Evolutionary conservation across 805 yeast species (phyloP).

Genomic region (Pichia ethanolica): DNA sequence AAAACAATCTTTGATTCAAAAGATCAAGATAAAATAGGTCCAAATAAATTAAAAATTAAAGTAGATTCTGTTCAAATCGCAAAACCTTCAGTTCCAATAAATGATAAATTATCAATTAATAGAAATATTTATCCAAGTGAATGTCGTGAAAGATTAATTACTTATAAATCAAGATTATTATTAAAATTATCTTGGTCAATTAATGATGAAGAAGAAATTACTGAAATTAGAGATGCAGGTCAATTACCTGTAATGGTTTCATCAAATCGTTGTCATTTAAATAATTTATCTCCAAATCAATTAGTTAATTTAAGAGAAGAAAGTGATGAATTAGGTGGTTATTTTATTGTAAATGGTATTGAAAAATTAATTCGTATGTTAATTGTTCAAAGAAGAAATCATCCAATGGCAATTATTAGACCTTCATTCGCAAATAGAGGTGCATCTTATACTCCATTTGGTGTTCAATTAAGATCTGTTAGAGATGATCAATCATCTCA

Average conservation of each 20-base stretch:
- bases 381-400: slow-evolving; percentile 95
- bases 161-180: slow-evolving; percentile 73
- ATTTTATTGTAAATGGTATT: slow-evolving; percentile 92
- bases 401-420: slow-evolving; percentile 95
- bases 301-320: slow-evolving; percentile 79
- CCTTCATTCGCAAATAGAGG: slow-evolving; percentile 95
- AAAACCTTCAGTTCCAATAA: slow-evolving; percentile 68
- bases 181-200: slow-evolving; percentile 79
- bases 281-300: slow-evolving; percentile 74
- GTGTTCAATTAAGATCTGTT: slow-evolving; percentile 90
- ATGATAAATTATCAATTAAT: slow-evolving; percentile 68
- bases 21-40: slow-evolving; percentile 61
- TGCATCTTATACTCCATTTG: slow-evolving; percentile 76
- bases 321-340: slow-evolving; percentile 93
- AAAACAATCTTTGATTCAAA: slow-evolving; percentile 79
- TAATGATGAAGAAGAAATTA: slow-evolving; percentile 76
- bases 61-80: slow-evolving; percentile 86
- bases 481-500: slow-evolving; percentile 97
- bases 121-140: slow-evolving; percentile 78
- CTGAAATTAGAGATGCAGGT: slow-evolving; percentile 86
- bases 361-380: slow-evolving; percentile 95
- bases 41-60: slow-evolving; percentile 69
- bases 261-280: slow-evolving; percentile 86
- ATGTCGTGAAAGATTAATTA: slow-evolving; percentile 81
- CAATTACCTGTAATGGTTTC: slow-evolving; percentile 85